Evolutionary conservation across 1,284 basidiomycete genomes (phyloP).

Genomic region (Ceratobasidium sp.): DNA sequence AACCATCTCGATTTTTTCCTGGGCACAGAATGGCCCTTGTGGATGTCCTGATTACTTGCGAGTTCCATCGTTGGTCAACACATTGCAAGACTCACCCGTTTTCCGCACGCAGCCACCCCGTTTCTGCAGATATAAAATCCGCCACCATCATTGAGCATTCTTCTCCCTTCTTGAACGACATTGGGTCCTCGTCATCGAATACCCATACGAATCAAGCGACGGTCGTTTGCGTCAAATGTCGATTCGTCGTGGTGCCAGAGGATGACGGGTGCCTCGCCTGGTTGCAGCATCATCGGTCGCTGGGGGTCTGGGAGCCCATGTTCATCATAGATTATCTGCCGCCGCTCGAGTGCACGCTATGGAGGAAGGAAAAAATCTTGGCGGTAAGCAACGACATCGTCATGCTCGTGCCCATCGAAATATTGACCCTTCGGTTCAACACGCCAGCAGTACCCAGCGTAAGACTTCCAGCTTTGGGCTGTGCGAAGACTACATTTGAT

Average conservation of each 20-base stretch:
- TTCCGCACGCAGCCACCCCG: conserved; percentile 54
- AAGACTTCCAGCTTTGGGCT: conserved; percentile 35
- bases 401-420: conserved; percentile 48
- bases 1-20: conserved; percentile 62
- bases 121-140: conserved; percentile 63
- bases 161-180: conserved; percentile 59
- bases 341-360: background rate
- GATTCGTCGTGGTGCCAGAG: conserved; percentile 59
- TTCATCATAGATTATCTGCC: background rate
- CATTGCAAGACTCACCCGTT: conserved; percentile 53
- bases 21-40: conserved; percentile 58
- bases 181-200: conserved; percentile 52
- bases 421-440: conserved; percentile 47
- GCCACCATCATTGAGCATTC: conserved; percentile 62
- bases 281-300: background rate
- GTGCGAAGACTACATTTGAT: conserved; percentile 37
- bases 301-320: background rate
- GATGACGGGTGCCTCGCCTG: conserved; percentile 24
- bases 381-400: conserved; percentile 47
- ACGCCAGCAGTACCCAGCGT: conserved; percentile 28
- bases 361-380: conserved; percentile 36
- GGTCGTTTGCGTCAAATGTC: conserved; percentile 61
- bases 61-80: background rate
- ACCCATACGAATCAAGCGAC: conserved; percentile 55
- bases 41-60: conserved; percentile 41